phyloP scores from a whole-genome alignment of 305 asterid species.

The Solanum aculeatissimum region DNA sequence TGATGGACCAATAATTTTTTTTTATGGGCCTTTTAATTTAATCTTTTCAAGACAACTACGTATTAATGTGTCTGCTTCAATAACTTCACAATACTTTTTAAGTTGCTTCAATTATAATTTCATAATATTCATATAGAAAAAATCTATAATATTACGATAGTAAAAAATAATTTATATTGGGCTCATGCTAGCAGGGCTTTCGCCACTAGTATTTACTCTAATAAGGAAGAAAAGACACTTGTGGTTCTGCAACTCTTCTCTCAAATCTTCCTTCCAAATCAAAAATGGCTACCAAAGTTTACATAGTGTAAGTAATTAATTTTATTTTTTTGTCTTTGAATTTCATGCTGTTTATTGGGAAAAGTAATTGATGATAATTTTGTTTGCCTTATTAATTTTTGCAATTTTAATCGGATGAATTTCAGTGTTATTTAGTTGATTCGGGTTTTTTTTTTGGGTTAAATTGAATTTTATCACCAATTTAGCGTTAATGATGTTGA shows the following conservation, averaged over 20 bases:
- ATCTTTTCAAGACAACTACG: no score
- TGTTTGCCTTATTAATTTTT: neutral
- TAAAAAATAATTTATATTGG: no score
- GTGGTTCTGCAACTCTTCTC: neutral
- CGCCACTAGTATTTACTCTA: no score
- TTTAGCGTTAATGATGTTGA: neutral
- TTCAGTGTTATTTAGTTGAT: neutral
- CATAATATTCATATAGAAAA: no score
- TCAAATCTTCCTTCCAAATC: neutral
- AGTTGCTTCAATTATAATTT: no score
- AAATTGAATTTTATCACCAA: neutral
- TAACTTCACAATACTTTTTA: no score
- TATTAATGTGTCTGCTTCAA: no score
- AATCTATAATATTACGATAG: no score
- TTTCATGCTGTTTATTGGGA: neutral
- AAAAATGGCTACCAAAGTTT: conserved; percentile 48
- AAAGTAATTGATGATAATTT: neutral
- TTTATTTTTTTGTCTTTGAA: neutral
- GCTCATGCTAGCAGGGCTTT: no score
- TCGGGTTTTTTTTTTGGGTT: neutral
- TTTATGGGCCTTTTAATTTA: no score
- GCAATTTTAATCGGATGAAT: neutral
- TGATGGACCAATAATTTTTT: no score
- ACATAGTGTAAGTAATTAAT: conserved; percentile 37
- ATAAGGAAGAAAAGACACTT: neutral